Evolutionary conservation across 495 filamentous ascomycete species (phyloP).

Genomic region (Talaromyces adpressus): DNA sequence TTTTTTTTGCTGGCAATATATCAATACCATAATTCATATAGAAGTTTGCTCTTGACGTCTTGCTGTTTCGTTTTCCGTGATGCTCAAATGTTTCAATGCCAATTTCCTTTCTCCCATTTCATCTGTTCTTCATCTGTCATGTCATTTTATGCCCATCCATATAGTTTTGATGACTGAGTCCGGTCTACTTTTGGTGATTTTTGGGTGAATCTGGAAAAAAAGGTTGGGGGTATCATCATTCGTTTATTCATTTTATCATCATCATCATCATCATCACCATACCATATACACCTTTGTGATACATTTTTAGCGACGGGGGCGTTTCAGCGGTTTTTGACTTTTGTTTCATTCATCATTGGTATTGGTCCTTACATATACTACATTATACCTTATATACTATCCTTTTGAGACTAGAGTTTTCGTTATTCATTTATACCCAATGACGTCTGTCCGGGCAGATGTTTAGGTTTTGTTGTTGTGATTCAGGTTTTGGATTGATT

Average conservation of each 20-base stretch:
- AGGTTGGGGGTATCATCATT: background rate
- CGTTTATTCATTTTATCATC: constrained; percentile 16
- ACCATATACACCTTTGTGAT: background rate
- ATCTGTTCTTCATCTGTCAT: background rate
- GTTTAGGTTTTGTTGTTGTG: too few species aligned
- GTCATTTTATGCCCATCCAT: background rate
- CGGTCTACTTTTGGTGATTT: background rate
- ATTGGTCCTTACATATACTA: background rate
- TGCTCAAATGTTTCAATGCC: background rate
- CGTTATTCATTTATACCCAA: background rate
- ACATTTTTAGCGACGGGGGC: background rate
- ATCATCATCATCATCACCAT: constrained; percentile 21
- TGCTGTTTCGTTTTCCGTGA: background rate
- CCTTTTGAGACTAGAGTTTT: background rate
- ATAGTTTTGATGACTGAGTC: background rate
- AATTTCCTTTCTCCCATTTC: background rate
- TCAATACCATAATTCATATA: background rate
- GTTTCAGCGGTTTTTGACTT: background rate
- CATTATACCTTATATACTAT: background rate
- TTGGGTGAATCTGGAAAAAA: background rate
- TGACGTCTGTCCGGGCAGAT: too few species aligned
- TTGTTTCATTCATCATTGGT: background rate
- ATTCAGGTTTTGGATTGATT: too few species aligned
- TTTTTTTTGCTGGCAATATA: background rate
- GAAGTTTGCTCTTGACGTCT: background rate